Conservation (phyloP, 805 yeast genomes). For the Monosporozyma aerobia region DNA sequence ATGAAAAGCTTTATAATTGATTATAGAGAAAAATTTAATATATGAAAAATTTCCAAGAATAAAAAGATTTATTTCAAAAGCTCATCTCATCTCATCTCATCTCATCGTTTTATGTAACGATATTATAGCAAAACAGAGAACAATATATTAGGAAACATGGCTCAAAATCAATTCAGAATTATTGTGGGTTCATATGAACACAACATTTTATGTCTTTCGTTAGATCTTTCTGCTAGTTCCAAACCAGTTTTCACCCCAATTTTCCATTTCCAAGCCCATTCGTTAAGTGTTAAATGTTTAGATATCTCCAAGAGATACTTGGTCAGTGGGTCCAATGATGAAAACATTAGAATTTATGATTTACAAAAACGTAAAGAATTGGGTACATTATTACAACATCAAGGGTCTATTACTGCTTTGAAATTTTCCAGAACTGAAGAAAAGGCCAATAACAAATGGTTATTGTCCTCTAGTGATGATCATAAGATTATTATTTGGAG, state of each 20-base stretch:
- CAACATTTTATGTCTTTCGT: conserved; percentile 73
- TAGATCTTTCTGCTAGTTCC: conserved; percentile 39
- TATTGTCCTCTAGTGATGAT: conserved; percentile 83
- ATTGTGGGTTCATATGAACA: conserved; percentile 96
- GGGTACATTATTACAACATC: conserved; percentile 82
- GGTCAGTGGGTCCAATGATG: conserved; percentile 93
- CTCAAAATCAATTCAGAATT: conserved; percentile 51
- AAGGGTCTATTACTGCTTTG: conserved; percentile 76
- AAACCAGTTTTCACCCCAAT: conserved; percentile 79
- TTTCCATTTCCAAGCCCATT: conserved; percentile 92
- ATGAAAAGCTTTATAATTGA: neutral
- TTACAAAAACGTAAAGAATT: conserved; percentile 87
- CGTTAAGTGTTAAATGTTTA: conserved; percentile 75
- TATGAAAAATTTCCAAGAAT: neutral
- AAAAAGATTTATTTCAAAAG: neutral
- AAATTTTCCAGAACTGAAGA: conserved; percentile 51
- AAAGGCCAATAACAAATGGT: conserved; percentile 50
- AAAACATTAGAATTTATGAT: conserved; percentile 89
- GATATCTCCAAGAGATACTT: conserved; percentile 77
- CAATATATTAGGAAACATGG: conserved; percentile 6
- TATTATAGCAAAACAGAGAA: neutral
- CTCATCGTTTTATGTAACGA: too few species aligned
- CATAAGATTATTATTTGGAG: conserved; percentile 89
- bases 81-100: conserved; percentile 4
- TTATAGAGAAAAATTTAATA: neutral